These are phyloP conservation scores for Dipteronia sinensis DNA, from an alignment of 345 rosid genomes.

Conservation along the genomic window DNA sequence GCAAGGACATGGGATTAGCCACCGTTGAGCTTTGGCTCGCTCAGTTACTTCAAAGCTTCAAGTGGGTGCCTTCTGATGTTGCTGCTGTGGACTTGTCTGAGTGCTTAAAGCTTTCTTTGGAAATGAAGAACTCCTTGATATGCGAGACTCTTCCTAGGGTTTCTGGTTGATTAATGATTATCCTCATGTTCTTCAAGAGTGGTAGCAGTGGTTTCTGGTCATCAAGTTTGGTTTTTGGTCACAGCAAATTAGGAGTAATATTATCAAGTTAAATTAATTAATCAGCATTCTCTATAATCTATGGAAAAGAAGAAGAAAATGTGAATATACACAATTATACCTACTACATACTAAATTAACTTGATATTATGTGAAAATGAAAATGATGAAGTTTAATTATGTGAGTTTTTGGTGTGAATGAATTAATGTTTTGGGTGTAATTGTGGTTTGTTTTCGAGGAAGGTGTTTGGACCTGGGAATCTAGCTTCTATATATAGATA, in stretches of 20 bases:
- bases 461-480: neutral
- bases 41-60: conserved; percentile 46
- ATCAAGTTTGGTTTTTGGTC: neutral
- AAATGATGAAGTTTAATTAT: too few species aligned
- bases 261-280: too few species aligned
- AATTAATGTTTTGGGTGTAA: neutral
- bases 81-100: conserved; percentile 40
- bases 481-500: neutral
- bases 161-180: neutral
- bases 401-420: neutral
- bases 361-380: too few species aligned
- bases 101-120: conserved; percentile 45
- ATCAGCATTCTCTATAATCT: too few species aligned
- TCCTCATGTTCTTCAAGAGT: neutral
- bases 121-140: conserved; percentile 45
- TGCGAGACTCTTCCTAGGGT: conserved; percentile 46
- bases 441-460: neutral
- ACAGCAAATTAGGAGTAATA: too few species aligned
- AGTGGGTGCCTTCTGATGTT: conserved; percentile 29
- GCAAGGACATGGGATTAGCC: conserved; percentile 55
- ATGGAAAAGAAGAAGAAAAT: too few species aligned
- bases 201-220: neutral
- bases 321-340: neutral
- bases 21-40: conserved; percentile 57
- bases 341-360: too few species aligned